Evolutionary conservation across 2,329 filamentous ascomycete genomes (phyloP), one percentile per base, ranked within the genome.

Genomic region (Trichoderma sp.): DNA sequence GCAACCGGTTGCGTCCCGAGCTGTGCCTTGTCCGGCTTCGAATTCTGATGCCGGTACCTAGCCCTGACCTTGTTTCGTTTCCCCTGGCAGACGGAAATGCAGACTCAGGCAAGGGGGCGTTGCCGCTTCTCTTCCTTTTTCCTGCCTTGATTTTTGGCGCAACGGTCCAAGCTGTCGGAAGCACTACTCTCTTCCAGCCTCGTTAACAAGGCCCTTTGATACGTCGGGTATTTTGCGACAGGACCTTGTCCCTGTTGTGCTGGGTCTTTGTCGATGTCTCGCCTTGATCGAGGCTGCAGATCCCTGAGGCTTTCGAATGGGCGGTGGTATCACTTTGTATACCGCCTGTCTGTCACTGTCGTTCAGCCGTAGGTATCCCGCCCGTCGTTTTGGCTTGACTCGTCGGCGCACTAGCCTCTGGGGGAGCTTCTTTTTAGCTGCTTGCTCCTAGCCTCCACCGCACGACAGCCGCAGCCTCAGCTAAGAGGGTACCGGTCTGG

Each of bases 121-220:
- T 33, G 38, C 31, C 62, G 24, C 31, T 41, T 16, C 62, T 33
- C 14, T 41, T n/a, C 38, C 3, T 24, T 65, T 66, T 29, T 38
- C 16, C 50, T 38, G 24, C 50, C n/a, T 74, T 33, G 71, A 33
- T 18, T 27, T 45, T 45, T 60, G 71, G 71, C 63, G 63, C 62
- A 65, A 45, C 8, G 41, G 4, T 21, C 45, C 33, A 59, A 66
- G 31, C 56, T 29, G 45, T 38, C 18, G 33, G 63, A 74, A 41
- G 60, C 62, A 62, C 62, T 74, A 38, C 16, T 41, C 24, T 66
- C 33, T 56, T 29, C 50, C n/a, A 41, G 24, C 33, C 38, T 74
- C 38, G 63, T 69, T n/a, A 9, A 62, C 24, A 56, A 60, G 65
- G 56, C 65, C 35, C 73, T 71, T 75, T 75, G 65, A 45, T 18